Base-by-base conservation (phyloP, 495 filamentous ascomycete species). In the Viridothelium virens region DNA sequence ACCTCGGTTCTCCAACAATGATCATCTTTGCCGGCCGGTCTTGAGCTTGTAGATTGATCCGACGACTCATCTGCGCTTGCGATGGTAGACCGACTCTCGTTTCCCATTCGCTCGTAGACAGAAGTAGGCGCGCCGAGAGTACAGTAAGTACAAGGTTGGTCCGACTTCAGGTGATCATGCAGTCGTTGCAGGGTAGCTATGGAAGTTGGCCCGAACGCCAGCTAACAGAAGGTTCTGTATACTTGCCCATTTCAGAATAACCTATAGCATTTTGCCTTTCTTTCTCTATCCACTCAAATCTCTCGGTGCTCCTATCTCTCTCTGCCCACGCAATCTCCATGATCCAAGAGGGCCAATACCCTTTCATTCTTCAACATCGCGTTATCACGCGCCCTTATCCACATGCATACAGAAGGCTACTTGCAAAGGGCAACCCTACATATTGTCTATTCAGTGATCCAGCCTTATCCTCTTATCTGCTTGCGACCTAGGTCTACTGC, bases 401-500 rank as follows among this genome's bases (percentile, higher is more conserved):
- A 59, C 53, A 14, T 36, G 53, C 53, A 59, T 18, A 36, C 7
- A 36, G n/a, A 1, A 59, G 31, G 3, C 53, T 59, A 11, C 53
- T 18, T 18, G 7, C 6, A 36, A 59, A 59, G 36, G 53, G 53
- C 36, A 59, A 59, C 53, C 53, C 53, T 59, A 14, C 53, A 9
- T 53, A 9, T 53, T n/a, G 11, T 25, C n/a, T 59, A 18, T 59
- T 36, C 25, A 59, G 33, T 59, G 48, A 59, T 59, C 1, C 7
- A 59, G 9, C 5, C 7, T 9, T 10, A 31, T 10, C n/a, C 10
- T 53, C 25, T 59, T 91, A 96, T 74, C 91, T 92, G 71, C 84
- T 81, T 36, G 91, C 91, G 63, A 87, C 81, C 66, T 90, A 86
- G 70, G 87, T 91, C 74, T 95, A 88, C 50, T 79, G 79, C 72